Conservation (phyloP, 495 filamentous ascomycete species). For the Penicillium goetzii region DNA sequence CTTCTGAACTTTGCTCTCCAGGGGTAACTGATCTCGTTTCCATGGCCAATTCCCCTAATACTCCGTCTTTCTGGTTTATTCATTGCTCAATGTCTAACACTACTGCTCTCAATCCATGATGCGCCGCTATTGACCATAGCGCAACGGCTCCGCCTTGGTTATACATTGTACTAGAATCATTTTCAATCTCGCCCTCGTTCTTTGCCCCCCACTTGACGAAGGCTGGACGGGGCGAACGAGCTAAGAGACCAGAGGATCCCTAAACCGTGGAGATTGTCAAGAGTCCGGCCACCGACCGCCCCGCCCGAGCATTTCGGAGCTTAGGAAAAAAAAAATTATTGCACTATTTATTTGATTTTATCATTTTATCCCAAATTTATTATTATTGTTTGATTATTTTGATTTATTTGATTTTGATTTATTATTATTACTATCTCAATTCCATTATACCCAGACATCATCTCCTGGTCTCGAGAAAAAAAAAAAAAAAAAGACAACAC, state of each 20-base stretch:
- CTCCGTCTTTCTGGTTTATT: neutral
- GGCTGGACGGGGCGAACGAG: constrained; percentile 15
- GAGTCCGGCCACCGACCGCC: constrained; percentile 23
- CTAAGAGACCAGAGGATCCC: constrained; percentile 13
- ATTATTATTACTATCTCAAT: neutral
- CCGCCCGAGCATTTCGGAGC: constrained; percentile 11
- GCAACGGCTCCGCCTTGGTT: neutral
- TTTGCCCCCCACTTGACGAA: constrained; percentile 11
- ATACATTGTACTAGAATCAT: constrained; percentile 3
- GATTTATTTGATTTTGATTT: neutral
- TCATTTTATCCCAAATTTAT: neutral
- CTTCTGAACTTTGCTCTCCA: neutral
- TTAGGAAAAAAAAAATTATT: constrained; percentile 17
- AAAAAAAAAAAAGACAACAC: neutral
- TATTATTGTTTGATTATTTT: neutral
- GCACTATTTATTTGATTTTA: constrained; percentile 1
- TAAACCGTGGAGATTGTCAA: constrained; percentile 25
- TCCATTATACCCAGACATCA: constrained; percentile 1
- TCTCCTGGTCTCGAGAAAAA: neutral
- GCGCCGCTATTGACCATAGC: neutral
- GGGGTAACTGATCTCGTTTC: neutral
- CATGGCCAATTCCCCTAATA: neutral
- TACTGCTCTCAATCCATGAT: neutral
- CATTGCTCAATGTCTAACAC: neutral
- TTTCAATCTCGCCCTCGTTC: neutral